Base-by-base conservation (phyloP, 257 asterid species). In the Nicotiana attenuata region DNA sequence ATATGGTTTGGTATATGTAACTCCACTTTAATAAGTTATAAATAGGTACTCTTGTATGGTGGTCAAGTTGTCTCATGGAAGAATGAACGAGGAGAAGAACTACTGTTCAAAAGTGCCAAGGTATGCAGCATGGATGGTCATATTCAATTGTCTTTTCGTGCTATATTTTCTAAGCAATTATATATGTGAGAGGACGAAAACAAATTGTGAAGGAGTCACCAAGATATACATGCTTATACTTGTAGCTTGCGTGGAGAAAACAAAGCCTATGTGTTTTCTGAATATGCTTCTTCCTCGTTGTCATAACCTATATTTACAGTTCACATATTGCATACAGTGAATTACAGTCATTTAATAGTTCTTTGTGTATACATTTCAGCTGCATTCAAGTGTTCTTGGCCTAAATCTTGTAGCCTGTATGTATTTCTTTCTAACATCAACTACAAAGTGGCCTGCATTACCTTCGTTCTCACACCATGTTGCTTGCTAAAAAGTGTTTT, bases 51-150 rank as follows among this genome's bases (percentile, higher is more conserved):
- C 84, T 81, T 93, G 75, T 61, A 80, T 81, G 97, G 98, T 33
- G 96, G 90, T 35, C 98, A 90, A 84, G 91, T 93, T 78, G 77
- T 89, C 57, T 92, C 98, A 8, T 92, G 96, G 98, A 93, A 93
- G 88, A 93, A 92, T 82, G 93, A 90, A 80, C 89, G 83, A 85
- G 84, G 96, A 78, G 91, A 93, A 63, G 96, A 93, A 87, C 79
- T 90, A 88, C 91, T 93, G 41, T 93, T 89, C 71, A 85, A 73
- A 86, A 88, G 87, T 86, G 88, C 81, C 78, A 93, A 92, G 98
- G 98, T 93, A 82, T 76, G 85, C 16, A 56, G 6, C 63, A 56
- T 56, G 63, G 24, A 56, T 56, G 63, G 24, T 56, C 24, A 63
- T 26, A 28, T 64, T 26, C 38, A 17, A 26, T 64, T 26, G 38